Evolutionary conservation across 2,329 filamentous ascomycete genomes (phyloP).

Genomic region (Penicillium janthinellum): DNA sequence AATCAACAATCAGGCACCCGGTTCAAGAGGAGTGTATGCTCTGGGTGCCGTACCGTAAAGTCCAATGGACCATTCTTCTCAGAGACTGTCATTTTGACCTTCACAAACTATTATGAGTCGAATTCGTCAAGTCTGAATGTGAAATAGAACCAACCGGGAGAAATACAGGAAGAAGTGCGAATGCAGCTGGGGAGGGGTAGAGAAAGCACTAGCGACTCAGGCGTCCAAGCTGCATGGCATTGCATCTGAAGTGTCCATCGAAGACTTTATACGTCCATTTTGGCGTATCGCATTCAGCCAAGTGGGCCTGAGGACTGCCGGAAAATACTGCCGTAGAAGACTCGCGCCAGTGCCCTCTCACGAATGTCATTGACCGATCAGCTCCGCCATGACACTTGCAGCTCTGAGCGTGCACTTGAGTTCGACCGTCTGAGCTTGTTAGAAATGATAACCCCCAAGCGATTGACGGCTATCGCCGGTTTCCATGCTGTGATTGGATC

Average conservation of each 20-base stretch:
- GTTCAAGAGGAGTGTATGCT: neutral
- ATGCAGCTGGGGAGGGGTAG: neutral
- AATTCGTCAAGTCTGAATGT: neutral
- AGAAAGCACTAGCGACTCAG: neutral
- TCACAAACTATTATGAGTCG: neutral
- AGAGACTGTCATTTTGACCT: neutral
- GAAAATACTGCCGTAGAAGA: neutral
- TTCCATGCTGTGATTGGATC: neutral
- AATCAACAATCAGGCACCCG: neutral
- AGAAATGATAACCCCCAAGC: neutral
- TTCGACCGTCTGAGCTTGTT: neutral
- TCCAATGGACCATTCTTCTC: conserved; percentile 8
- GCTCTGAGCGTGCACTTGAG: neutral
- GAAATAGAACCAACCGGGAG: neutral
- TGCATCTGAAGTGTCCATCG: neutral
- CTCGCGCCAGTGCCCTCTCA: neutral
- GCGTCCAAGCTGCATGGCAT: neutral
- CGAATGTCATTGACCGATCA: neutral
- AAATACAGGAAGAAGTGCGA: neutral
- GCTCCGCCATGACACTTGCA: neutral
- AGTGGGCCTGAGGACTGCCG: neutral
- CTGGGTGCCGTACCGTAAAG: conserved; percentile 7
- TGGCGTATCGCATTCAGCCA: neutral
- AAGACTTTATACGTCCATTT: neutral
- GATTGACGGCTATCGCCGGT: neutral